A percentile compares a stretch with the other conserved stretches of the same genome.
These are phyloP conservation scores for Cylindrodendrum hubeiense DNA, from an alignment of 2,329 filamentous ascomycete species.

Conservation along the genomic window DNA sequence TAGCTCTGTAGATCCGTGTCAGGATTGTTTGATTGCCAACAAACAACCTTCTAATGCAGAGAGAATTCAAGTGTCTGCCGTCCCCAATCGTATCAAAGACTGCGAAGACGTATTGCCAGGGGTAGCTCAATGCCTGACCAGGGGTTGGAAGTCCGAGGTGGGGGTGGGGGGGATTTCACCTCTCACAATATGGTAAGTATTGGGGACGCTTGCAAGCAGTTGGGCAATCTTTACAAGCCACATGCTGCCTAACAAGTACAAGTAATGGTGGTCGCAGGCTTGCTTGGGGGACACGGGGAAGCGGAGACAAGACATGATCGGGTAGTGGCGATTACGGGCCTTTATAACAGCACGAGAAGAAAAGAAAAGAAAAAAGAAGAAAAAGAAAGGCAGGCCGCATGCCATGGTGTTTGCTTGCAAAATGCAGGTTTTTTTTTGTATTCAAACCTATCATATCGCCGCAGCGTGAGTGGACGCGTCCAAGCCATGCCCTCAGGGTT, in stretches of 20 bases:
- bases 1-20: constrained; percentile 1
- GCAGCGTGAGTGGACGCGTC: constrained; percentile 2
- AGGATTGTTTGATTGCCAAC: neutral
- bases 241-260: neutral
- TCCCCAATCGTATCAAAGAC: neutral
- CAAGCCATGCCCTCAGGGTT: neutral
- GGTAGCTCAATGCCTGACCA: neutral
- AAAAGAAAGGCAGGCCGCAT: neutral
- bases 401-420: neutral
- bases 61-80: neutral
- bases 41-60: neutral
- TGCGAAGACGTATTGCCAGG: neutral
- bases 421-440: neutral
- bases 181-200: neutral
- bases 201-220: neutral
- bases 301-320: neutral
- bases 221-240: neutral
- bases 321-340: too few relatives aligned
- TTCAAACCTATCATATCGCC: neutral
- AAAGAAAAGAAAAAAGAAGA: neutral
- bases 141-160: neutral
- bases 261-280: neutral
- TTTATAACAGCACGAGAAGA: too few relatives aligned
- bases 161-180: neutral
- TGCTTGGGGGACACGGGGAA: neutral